Evolutionary conservation across 352 stramenopile genomes (phyloP).

Genomic region (Pythium rhizo-oryzae): DNA sequence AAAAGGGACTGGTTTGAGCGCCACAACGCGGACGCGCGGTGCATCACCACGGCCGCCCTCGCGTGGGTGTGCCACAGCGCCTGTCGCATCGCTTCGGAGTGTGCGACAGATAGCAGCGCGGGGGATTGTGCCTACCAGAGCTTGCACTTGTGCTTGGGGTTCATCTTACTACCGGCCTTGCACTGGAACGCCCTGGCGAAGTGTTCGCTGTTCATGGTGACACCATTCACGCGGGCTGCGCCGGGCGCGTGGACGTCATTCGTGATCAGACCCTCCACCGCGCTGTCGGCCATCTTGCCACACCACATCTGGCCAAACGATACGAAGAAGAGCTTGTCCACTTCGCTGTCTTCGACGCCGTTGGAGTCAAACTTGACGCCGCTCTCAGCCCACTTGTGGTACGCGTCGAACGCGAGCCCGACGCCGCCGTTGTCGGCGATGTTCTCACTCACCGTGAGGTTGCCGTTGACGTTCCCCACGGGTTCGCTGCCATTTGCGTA

Average conservation of each 20-base stretch:
- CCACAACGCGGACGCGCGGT: no score
- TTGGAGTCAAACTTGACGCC: conserved; percentile 3
- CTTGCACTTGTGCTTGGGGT: conserved; percentile 30
- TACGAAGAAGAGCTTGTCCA: conserved; percentile 61
- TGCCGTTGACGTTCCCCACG: conserved; percentile 57
- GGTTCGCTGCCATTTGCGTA: conserved; percentile 33
- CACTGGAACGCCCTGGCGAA: conserved; percentile 29
- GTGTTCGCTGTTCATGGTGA: conserved; percentile 27
- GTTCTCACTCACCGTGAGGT: conserved; percentile 68
- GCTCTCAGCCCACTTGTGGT: conserved; percentile 33
- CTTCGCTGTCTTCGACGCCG: conserved; percentile 20
- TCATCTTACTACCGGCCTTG: conserved; percentile 19
- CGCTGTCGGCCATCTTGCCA: conserved; percentile 44
- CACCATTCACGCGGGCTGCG: conserved; percentile 29
- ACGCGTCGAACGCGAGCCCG: conserved; percentile 58
- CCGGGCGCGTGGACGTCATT: conserved; percentile 49
- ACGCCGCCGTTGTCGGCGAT: conserved; percentile 79
- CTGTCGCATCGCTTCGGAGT: no score
- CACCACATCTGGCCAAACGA: conserved; percentile 69
- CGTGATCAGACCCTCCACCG: conserved; percentile 33
- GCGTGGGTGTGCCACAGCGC: no score
- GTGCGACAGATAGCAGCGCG: no score
- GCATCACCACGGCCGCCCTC: no score
- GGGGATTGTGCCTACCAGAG: no score
- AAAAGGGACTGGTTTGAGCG: no score